Evolutionary conservation across 1,284 basidiomycete genomes (phyloP).

Genomic region (Cryptococcus sp.): DNA sequence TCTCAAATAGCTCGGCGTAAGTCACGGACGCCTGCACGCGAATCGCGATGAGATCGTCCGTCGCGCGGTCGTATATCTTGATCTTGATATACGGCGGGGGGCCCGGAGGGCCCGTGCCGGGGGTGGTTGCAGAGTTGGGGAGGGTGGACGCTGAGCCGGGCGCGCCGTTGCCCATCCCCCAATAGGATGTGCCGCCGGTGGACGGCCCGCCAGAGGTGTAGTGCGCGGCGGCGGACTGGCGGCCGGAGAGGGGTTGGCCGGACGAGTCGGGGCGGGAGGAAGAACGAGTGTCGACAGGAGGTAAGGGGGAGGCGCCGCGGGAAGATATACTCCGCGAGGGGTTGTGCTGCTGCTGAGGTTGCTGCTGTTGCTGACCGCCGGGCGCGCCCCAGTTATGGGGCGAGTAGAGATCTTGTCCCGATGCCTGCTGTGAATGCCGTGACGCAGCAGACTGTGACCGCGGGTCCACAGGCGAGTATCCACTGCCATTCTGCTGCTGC

Average conservation of each 20-base stretch:
- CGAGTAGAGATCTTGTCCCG: constrained; percentile 22
- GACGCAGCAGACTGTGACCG: constrained; percentile 19
- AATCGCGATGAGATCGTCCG: constrained; percentile 93
- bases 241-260: constrained; percentile 9
- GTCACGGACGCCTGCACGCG: constrained; percentile 94
- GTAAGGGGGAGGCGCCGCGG: constrained; percentile 29
- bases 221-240: constrained; percentile 8
- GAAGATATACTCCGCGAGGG: constrained; percentile 14
- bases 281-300: constrained; percentile 24
- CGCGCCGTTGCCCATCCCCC: constrained; percentile 17
- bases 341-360: constrained; percentile 3
- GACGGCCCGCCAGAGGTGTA: constrained; percentile 18
- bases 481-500: not conserved
- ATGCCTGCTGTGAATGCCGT: constrained; percentile 20
- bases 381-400: constrained; percentile 10
- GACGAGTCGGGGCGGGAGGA: constrained; percentile 16
- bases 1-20: constrained; percentile 79
- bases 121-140: constrained; percentile 14
- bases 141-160: not conserved
- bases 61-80: constrained; percentile 89
- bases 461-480: not conserved
- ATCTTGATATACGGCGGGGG: constrained; percentile 89
- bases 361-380: constrained; percentile 7
- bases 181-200: constrained; percentile 20
- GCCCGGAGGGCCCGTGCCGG: constrained; percentile 20